Conservation (phyloP, 306 rosid genomes). For the Citrullus amarus region DNA sequence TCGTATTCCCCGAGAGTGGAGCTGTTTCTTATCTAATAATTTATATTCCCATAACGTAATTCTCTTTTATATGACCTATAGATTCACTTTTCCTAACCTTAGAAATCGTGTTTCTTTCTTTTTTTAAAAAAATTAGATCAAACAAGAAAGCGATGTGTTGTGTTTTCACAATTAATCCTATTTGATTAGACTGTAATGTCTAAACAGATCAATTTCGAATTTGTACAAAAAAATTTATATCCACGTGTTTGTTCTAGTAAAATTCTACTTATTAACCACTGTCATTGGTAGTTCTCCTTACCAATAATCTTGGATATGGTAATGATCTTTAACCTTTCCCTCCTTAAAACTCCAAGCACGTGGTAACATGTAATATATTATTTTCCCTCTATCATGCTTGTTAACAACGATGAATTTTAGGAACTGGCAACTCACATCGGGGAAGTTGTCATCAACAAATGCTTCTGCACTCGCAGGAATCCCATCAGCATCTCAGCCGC, state of each 20-base stretch:
- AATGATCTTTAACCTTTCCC: not conserved
- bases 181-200: not conserved
- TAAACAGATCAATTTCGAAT: not conserved
- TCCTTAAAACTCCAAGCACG: not conserved
- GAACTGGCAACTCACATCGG: conserved; percentile 95
- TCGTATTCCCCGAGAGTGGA: not conserved
- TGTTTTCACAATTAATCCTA: not conserved
- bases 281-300: not conserved
- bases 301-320: not conserved
- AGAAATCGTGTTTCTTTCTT: not conserved
- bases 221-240: not conserved
- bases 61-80: not conserved
- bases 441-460: conserved; percentile 94
- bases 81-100: not conserved
- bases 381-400: not conserved
- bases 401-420: conserved; percentile 24
- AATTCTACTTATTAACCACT: not conserved
- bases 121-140: not conserved
- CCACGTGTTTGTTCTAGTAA: not conserved
- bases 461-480: conserved; percentile 95
- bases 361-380: not conserved
- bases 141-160: not conserved
- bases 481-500: conserved; percentile 97
- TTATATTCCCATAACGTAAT: not conserved
- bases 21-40: not conserved